Evolutionary conservation across 2,329 filamentous ascomycete genomes (phyloP), one percentile per base, ranked within the genome.

Genomic region (Graphilbum fragrans): DNA sequence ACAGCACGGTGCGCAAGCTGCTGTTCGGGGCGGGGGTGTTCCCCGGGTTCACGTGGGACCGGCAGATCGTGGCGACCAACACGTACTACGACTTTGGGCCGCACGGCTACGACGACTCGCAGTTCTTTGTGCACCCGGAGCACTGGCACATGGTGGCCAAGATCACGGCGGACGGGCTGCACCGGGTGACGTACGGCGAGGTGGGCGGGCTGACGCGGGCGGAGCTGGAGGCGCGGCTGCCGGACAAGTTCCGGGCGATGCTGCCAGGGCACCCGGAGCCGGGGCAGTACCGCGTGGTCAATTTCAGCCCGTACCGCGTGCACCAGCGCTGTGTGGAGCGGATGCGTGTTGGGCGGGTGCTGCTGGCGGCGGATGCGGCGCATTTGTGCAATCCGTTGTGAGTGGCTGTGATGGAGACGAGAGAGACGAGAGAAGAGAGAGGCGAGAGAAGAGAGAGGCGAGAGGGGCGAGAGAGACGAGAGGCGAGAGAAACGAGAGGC

Each of bases 131-230:
- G 25, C 66, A 81, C 47, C 75, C 74, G 0, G 67, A 73, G 19
- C 64, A 81, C 14, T 42, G 12, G 22, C 64, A 73, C 59, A 77
- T 80, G 74, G 73, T 72, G 2, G 75, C 76, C 2, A 68, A 64
- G 34, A 72, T 81, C 46, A 74, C 68, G 1, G 59, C 58, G 2
- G 73, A 79, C 41, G 74, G 73, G 1, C 56, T 81, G 10, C 81
- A 76, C 60, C 69, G 77, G 14, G 70, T 81, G 29, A 76, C 76
- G 0, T 81, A 81, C 49, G 75, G 74, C 40, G 77, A 81, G 48
- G 58, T 58, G 1, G 60, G 66, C 0, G 69, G 66, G 2, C 61
- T 80, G 12, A 67, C 65, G 0, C 58, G 53, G 29, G 72, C 77
- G 11, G 62, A 80, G 53, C 64, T 76, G 41, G 55, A 64, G 22